Evolutionary conservation across 2,329 filamentous ascomycete species (phyloP).

Genomic region (Neonectria punicea): DNA sequence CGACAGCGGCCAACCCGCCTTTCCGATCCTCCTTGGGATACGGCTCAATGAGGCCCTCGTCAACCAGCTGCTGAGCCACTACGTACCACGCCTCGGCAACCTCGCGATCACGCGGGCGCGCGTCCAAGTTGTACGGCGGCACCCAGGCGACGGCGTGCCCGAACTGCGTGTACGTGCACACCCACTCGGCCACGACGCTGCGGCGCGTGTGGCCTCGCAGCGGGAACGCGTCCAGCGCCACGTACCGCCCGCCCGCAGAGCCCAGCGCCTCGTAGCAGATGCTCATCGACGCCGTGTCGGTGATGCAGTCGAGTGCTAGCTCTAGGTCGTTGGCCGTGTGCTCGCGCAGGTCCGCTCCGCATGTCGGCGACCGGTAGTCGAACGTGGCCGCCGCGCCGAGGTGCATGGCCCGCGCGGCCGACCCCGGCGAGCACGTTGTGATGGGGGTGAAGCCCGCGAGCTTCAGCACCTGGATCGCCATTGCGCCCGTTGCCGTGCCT

Average conservation of each 20-base stretch:
- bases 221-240: conserved; percentile 35
- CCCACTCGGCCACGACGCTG: conserved; percentile 34
- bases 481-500: conserved; percentile 17
- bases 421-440: conserved; percentile 16
- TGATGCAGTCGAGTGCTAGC: conserved; percentile 22
- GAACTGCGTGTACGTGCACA: conserved; percentile 32
- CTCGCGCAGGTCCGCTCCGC: conserved; percentile 18
- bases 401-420: conserved; percentile 2
- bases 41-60: conserved; percentile 15
- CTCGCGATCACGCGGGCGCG: conserved; percentile 18
- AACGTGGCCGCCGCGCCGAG: conserved; percentile 16
- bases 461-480: conserved; percentile 24
- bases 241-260: conserved; percentile 27
- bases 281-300: conserved; percentile 23
- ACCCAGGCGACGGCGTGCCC: conserved; percentile 26
- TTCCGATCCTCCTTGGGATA: conserved; percentile 21
- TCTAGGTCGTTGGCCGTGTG: conserved; percentile 16
- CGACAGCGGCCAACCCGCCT: conserved; percentile 15
- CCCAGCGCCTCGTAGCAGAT: conserved; percentile 33
- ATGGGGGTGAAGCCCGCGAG: conserved; percentile 17
- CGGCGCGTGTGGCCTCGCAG: conserved; percentile 39
- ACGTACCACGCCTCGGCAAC: conserved; percentile 21
- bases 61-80: conserved; percentile 11
- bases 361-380: conserved; percentile 18
- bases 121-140: conserved; percentile 22